phyloP scores from a whole-genome alignment of 148 eudicot genomes.

The Fagopyrum homotropicum region DNA sequence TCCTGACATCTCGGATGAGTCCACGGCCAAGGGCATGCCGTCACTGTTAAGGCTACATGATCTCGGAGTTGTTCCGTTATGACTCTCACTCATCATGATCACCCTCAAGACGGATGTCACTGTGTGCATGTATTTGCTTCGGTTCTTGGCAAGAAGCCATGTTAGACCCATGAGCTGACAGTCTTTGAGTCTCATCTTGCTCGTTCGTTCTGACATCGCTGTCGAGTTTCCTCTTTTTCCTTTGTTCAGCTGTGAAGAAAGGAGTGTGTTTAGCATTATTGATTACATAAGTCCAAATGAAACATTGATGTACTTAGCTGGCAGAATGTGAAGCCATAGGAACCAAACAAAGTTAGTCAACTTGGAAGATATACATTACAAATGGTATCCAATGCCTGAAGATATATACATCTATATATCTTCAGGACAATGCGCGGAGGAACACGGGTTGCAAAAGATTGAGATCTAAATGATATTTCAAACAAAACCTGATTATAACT shows the following conservation, averaged over 20 bases:
- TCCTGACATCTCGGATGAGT: slow-evolving; percentile 52
- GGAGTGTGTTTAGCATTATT: slow-evolving; percentile 1
- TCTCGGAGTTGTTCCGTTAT: slow-evolving; percentile 28
- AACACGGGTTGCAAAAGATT: neutral
- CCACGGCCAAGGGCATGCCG: slow-evolving; percentile 88
- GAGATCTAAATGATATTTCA: neutral
- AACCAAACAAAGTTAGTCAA: neutral
- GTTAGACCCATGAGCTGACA: slow-evolving; percentile 91
- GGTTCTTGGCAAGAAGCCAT: slow-evolving; percentile 82
- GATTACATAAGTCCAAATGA: neutral
- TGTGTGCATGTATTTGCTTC: slow-evolving; percentile 61
- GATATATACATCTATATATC: neutral
- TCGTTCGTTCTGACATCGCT: slow-evolving; percentile 39
- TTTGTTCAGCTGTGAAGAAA: slow-evolving; percentile 43
- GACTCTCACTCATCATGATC: slow-evolving; percentile 47
- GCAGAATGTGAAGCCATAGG: neutral
- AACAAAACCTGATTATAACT: neutral
- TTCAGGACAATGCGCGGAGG: neutral
- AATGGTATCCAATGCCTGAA: slow-evolving; percentile 4
- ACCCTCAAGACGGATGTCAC: slow-evolving; percentile 72
- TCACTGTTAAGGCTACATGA: slow-evolving; percentile 66
- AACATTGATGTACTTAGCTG: neutral
- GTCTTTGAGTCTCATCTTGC: slow-evolving; percentile 61
- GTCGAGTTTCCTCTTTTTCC: slow-evolving; percentile 25
- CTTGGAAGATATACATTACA: neutral